These are phyloP conservation scores for Metschnikowia dekortorum DNA, from an alignment of 805 yeast species.

Conservation along the genomic window DNA sequence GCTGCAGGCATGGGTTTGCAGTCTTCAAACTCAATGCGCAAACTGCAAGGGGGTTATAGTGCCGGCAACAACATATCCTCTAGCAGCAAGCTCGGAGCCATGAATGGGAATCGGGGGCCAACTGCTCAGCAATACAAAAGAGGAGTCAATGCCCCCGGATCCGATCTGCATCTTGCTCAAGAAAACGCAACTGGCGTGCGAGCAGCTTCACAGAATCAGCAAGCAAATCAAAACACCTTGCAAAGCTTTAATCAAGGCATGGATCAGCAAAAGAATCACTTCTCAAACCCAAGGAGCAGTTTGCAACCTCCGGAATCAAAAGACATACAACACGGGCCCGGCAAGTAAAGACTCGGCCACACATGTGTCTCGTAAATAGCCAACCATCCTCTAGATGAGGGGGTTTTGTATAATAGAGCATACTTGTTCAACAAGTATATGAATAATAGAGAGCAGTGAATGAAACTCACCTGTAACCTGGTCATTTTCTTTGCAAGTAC, in stretches of 20 bases:
- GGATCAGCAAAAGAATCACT: conserved; percentile 5
- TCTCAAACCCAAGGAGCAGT: not conserved
- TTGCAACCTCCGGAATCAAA: conserved; percentile 1
- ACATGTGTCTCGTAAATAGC: conserved; percentile 5
- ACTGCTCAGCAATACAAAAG: not conserved
- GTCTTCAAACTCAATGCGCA: not conserved
- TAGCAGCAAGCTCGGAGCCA: conserved; percentile 1
- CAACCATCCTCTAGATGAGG: conserved; percentile 17
- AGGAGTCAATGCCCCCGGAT: not conserved
- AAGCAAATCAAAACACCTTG: not conserved
- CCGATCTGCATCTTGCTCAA: not conserved
- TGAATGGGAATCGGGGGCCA: conserved; percentile 1
- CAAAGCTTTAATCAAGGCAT: conserved; percentile 1
- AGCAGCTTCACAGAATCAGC: conserved; percentile 2
- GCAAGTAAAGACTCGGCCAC: conserved; percentile 6
- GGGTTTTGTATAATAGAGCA: conserved; percentile 14
- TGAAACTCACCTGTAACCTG: not conserved
- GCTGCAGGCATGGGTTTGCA: not conserved
- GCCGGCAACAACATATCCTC: conserved; percentile 5
- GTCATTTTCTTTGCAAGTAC: too few relatives aligned
- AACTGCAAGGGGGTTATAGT: conserved; percentile 2
- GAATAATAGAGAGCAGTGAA: not conserved
- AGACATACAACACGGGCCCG: conserved; percentile 1
- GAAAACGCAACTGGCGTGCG: not conserved
- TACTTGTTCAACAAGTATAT: not conserved